A percentile compares a stretch with the other conserved stretches of the same genome.
Conservation (phyloP, 495 filamentous ascomycete genomes). For the Aspergillus biplanus region DNA sequence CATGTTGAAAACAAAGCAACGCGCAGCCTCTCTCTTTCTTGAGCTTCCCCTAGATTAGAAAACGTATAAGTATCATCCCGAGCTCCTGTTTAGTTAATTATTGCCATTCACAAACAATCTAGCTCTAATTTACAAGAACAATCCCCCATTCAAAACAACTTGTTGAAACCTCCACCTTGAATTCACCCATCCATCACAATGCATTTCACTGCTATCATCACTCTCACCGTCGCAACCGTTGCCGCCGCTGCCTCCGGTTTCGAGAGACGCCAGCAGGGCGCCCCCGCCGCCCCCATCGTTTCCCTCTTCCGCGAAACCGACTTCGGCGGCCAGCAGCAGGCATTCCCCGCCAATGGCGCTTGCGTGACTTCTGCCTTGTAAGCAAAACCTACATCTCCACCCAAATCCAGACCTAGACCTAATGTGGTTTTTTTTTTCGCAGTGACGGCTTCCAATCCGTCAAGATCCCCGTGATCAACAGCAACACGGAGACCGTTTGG, state of each 20-base stretch:
- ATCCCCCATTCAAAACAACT: background rate
- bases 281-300: background rate
- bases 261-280: background rate
- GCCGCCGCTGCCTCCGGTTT: background rate
- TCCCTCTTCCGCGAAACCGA: background rate
- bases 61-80: background rate
- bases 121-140: background rate
- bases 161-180: background rate
- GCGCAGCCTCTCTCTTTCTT: background rate
- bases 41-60: background rate
- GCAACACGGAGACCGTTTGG: background rate
- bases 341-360: background rate
- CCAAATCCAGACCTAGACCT: background rate
- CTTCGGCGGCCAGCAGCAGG: background rate
- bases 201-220: background rate
- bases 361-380: background rate
- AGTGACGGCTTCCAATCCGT: background rate
- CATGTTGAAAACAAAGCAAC: background rate
- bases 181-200: background rate
- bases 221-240: background rate
- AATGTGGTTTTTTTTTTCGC: background rate
- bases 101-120: background rate
- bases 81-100: background rate
- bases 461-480: background rate
- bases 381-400: background rate